Percentiles rank a stretch among this genome's conserved stretches.
phyloP scores from a whole-genome alignment of 495 filamentous ascomycete genomes.

The Parathielavia appendiculata region DNA sequence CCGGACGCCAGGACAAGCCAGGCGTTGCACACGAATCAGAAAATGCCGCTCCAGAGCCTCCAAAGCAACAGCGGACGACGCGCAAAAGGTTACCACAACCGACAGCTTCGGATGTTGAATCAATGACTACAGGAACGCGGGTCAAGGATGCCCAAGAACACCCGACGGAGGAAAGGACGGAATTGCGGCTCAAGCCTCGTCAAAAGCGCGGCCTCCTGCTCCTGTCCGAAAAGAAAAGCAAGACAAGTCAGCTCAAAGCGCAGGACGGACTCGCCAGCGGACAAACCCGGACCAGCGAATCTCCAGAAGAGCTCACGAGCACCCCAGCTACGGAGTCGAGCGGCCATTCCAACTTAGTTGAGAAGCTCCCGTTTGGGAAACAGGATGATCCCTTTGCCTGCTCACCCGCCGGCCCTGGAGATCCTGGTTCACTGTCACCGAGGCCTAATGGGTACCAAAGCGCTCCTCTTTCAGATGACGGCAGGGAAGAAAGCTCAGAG shows the following conservation, averaged over 20 bases:
- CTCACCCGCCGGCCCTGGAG: not conserved
- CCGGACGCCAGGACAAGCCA: not conserved
- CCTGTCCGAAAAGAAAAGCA: constrained; percentile 27
- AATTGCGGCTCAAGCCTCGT: constrained; percentile 38
- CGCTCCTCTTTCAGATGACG: not conserved
- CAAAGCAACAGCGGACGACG: not conserved
- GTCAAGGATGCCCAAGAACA: not conserved
- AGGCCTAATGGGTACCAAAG: not conserved
- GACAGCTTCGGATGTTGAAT: not conserved
- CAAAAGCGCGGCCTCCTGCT: constrained; percentile 42
- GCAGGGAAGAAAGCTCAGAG: not conserved
- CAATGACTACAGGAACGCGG: not conserved
- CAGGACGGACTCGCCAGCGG: not conserved
- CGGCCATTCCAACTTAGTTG: too few species aligned
- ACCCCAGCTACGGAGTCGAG: not conserved
- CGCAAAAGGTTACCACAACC: not conserved
- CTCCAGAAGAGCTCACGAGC: too few species aligned
- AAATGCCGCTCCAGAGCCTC: not conserved
- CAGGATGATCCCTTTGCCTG: constrained; percentile 8
- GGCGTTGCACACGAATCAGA: not conserved
- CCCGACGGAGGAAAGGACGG: constrained; percentile 32
- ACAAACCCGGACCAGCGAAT: too few species aligned
- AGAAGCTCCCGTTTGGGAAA: not conserved
- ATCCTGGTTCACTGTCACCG: not conserved
- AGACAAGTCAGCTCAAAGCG: constrained; percentile 9